Base-by-base conservation (phyloP, 805 yeast species). In the Suhomyces xylopsoci region DNA sequence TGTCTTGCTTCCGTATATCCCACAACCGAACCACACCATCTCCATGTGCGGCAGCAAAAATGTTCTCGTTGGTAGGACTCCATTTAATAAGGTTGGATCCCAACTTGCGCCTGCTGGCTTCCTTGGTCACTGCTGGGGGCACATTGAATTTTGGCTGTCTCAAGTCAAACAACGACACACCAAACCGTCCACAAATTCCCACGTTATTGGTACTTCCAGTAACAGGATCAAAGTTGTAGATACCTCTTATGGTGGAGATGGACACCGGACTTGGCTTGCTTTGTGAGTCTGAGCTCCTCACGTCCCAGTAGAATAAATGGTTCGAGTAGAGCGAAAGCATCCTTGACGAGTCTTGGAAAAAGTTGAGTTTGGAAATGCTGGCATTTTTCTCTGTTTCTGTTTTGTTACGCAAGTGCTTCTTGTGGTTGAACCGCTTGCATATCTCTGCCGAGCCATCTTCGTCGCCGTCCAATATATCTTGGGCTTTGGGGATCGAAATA, bases 241-340 rank as follows among this genome's bases (percentile, higher is more conserved):
- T 63, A 0, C 89, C 88, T 1, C 74, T 66, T 17, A 80, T 71
- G 44, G 74, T 76, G 34, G 81, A 74, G 50, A 83, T 81, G 47
- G 82, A 66, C 9, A 82, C 66, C 3, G 96, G 96, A 19, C 58
- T 55, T 9, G 78, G 77, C 51, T 64, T 67, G 43, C 59, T 48
- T 49, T 65, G 65, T 36, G 68, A 71, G 61, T 63, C 84, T 78
- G 47, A 84, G 75, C 62, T 86, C 72, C 57, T 76, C 10, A 84
- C 67, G 53, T 91, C 91, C 93, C 97, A 91, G 48, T 86, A 68
- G 63, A 88, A 91, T 12, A 92, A 58, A 52, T 85, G 81, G 54
- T 87, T 85, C 52, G 83, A 83, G 64, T 87, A 88, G 6, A 84
- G 65, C 0, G 96, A 76, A 26, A 87, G 67, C 50, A 90, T 66